Conservation (phyloP, 352 stramenopile species). For the Globisporangium cystogenes region DNA sequence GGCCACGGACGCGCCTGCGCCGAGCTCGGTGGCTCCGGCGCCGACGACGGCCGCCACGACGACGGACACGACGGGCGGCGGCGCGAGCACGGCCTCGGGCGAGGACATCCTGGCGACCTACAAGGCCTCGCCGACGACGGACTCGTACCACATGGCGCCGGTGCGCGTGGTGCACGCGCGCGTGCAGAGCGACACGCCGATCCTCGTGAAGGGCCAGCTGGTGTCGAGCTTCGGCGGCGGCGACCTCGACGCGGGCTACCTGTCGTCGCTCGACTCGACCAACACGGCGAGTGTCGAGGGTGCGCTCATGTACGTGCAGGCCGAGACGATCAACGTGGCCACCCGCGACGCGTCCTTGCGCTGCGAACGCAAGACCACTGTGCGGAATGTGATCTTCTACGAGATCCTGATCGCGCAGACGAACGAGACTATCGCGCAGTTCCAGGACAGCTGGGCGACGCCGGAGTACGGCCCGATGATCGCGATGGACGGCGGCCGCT, state of each 20-base stretch:
- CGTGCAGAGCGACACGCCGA: constrained; percentile 62
- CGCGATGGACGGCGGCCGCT: constrained; percentile 58
- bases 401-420: constrained; percentile 66
- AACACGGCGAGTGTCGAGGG: constrained; percentile 82
- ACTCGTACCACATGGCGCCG: constrained; percentile 43
- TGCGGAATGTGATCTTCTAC: constrained; percentile 70
- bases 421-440: constrained; percentile 71
- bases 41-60: background rate
- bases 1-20: background rate
- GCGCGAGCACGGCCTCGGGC: background rate
- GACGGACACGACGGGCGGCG: background rate
- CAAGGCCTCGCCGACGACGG: background rate
- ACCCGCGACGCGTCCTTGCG: constrained; percentile 49
- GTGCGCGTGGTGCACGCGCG: constrained; percentile 63
- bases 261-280: constrained; percentile 61
- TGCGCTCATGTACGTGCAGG: constrained; percentile 85
- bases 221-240: constrained; percentile 52
- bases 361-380: constrained; percentile 55
- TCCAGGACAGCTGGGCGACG: constrained; percentile 28
- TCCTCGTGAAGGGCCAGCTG: constrained; percentile 48
- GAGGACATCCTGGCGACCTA: constrained; percentile 3
- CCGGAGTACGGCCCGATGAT: constrained; percentile 65
- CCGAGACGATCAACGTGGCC: constrained; percentile 79
- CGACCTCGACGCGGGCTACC: constrained; percentile 52
- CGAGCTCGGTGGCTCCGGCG: no score